A percentile compares a stretch with the other conserved stretches of the same genome.
Evolutionary conservation across 2,329 filamentous ascomycete genomes (phyloP).

Genomic region (Talaromyces pinophilus): DNA sequence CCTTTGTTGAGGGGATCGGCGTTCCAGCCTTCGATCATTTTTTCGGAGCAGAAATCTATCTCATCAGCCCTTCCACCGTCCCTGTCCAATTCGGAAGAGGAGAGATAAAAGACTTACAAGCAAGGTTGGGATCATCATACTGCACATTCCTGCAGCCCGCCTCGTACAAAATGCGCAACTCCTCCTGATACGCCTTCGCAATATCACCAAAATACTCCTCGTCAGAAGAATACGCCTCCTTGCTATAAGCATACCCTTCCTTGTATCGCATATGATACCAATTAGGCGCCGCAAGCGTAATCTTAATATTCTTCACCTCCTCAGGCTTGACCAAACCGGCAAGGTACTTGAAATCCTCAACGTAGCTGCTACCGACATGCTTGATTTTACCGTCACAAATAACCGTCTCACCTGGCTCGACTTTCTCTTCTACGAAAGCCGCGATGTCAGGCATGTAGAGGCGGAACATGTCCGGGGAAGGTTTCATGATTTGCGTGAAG

Average conservation of each 20-base stretch:
- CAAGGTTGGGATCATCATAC: conserved; percentile 67
- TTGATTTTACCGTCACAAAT: conserved; percentile 61
- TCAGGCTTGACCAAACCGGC: conserved; percentile 61
- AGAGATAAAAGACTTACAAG: conserved; percentile 52
- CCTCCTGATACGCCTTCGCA: conserved; percentile 65
- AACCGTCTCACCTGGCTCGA: conserved; percentile 59
- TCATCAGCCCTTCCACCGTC: background rate
- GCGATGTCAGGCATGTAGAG: conserved; percentile 63
- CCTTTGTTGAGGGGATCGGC: conserved; percentile 67
- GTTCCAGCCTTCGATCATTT: conserved; percentile 70
- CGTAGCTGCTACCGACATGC: conserved; percentile 58
- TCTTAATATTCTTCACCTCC: conserved; percentile 65
- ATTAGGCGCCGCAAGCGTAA: conserved; percentile 66
- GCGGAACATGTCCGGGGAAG: conserved; percentile 56
- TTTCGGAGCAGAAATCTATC: conserved; percentile 71
- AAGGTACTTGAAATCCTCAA: conserved; percentile 61
- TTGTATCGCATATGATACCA: conserved; percentile 69
- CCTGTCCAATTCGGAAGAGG: background rate
- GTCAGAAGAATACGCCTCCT: conserved; percentile 58
- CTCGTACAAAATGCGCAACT: conserved; percentile 62
- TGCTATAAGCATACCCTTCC: conserved; percentile 58
- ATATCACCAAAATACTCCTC: conserved; percentile 66
- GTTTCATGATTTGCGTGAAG: conserved; percentile 55
- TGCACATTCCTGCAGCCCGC: conserved; percentile 67
- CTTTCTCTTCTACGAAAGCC: conserved; percentile 60